These are phyloP conservation scores for Acephala macrosclerotiorum DNA, from an alignment of 2,329 filamentous ascomycete species.

Conservation along the genomic window DNA sequence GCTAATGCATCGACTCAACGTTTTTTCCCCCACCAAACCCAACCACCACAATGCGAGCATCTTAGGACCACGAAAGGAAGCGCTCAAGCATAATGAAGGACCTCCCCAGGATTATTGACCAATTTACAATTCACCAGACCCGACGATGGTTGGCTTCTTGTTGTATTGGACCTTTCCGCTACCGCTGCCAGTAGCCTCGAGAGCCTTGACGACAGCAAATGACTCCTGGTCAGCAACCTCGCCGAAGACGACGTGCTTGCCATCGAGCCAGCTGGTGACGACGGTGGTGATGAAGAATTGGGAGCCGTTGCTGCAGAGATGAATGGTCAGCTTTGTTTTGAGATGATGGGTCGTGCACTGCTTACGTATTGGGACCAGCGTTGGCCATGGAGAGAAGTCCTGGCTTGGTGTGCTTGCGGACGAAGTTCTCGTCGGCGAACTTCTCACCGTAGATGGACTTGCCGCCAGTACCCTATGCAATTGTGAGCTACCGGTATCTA, in stretches of 20 bases:
- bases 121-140: constrained; percentile 57
- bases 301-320: constrained; percentile 84
- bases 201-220: constrained; percentile 62
- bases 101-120: constrained; percentile 8
- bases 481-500: constrained; percentile 64
- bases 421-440: constrained; percentile 94
- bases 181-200: constrained; percentile 66
- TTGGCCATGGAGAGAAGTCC: constrained; percentile 95
- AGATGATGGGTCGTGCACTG: constrained; percentile 61
- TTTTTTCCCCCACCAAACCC: background rate
- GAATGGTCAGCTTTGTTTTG: constrained; percentile 63
- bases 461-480: constrained; percentile 76
- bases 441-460: constrained; percentile 96
- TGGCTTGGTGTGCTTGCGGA: constrained; percentile 73
- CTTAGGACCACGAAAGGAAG: constrained; percentile 23
- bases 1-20: constrained; percentile 9
- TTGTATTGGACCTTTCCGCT: constrained; percentile 62
- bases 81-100: constrained; percentile 25
- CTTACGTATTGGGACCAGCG: constrained; percentile 90
- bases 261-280: constrained; percentile 83
- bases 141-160: constrained; percentile 65
- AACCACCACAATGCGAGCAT: constrained; percentile 13
- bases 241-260: constrained; percentile 88
- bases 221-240: constrained; percentile 60
- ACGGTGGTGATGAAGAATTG: constrained; percentile 99